Evolutionary conservation across 2,329 filamentous ascomycete genomes (phyloP).

Genomic region (Hypoxylon sp.): DNA sequence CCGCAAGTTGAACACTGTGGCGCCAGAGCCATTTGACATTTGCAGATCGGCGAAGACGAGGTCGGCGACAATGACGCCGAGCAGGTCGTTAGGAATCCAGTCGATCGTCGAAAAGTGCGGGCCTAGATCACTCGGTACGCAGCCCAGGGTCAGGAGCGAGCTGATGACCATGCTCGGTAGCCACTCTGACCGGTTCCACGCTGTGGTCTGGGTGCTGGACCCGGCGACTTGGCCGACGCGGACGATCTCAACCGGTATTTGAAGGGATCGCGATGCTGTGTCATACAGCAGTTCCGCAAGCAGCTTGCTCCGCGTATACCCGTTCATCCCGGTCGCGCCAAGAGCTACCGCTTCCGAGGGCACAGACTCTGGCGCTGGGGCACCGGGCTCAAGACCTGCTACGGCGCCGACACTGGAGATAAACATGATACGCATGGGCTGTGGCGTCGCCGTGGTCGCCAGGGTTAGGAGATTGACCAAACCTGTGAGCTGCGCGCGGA

Average conservation of each 20-base stretch:
- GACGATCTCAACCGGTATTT: not conserved
- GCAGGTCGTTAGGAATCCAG: slow-evolving; percentile 4
- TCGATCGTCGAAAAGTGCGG: not conserved
- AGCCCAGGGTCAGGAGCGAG: not conserved
- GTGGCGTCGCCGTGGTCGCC: no score
- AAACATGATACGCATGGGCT: not conserved
- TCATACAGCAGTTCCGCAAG: not conserved
- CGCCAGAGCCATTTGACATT: no score
- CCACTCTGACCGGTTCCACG: not conserved
- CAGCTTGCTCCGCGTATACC: not conserved
- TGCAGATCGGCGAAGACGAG: not conserved
- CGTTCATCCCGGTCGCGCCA: not conserved
- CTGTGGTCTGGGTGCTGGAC: not conserved
- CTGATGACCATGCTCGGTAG: not conserved
- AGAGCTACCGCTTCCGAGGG: not conserved
- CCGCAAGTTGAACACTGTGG: not conserved
- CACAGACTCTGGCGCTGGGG: no score
- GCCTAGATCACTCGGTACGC: no score
- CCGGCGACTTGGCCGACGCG: not conserved
- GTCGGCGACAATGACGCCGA: not conserved
- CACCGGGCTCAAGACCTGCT: not conserved
- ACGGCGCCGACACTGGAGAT: not conserved
- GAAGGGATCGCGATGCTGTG: not conserved
- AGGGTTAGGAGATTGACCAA: not conserved
- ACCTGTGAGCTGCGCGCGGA: not conserved